Evolutionary conservation across 148 eudicot species (phyloP).

Genomic region (Cornus florida): DNA sequence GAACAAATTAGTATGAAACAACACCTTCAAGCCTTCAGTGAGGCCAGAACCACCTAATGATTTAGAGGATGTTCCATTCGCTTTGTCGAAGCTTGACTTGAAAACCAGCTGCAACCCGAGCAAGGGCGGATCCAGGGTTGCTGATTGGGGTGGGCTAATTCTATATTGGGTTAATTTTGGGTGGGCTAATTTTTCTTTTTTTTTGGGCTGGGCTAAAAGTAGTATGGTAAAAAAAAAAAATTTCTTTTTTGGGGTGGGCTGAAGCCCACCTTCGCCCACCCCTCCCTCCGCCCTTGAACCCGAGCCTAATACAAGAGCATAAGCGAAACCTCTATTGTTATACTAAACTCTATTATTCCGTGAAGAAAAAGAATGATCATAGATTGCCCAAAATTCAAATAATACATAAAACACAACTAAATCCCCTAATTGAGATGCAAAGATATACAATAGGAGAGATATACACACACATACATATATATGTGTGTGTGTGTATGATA

Average conservation of each 20-base stretch:
- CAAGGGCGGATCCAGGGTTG: too few relatives aligned
- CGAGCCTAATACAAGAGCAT: constrained; percentile 38
- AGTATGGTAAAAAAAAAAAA: too few relatives aligned
- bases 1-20: background rate
- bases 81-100: constrained; percentile 97
- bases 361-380: background rate
- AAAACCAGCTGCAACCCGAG: constrained; percentile 74
- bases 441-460: background rate
- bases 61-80: constrained; percentile 88
- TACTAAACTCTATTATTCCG: background rate
- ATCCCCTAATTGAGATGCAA: background rate
- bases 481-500: background rate
- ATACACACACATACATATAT: background rate
- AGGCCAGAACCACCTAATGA: constrained; percentile 97
- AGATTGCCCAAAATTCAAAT: background rate
- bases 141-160: too few relatives aligned
- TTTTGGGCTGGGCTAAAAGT: too few relatives aligned
- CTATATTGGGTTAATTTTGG: too few relatives aligned
- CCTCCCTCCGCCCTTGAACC: too few relatives aligned
- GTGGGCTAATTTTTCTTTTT: too few relatives aligned
- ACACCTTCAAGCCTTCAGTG: constrained; percentile 73
- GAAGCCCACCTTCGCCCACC: too few relatives aligned
- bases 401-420: background rate
- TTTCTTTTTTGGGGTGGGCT: too few relatives aligned
- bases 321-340: constrained; percentile 9